Evolutionary conservation across 306 rosid genomes (phyloP).

Genomic region (Ochetophila trinervis): DNA sequence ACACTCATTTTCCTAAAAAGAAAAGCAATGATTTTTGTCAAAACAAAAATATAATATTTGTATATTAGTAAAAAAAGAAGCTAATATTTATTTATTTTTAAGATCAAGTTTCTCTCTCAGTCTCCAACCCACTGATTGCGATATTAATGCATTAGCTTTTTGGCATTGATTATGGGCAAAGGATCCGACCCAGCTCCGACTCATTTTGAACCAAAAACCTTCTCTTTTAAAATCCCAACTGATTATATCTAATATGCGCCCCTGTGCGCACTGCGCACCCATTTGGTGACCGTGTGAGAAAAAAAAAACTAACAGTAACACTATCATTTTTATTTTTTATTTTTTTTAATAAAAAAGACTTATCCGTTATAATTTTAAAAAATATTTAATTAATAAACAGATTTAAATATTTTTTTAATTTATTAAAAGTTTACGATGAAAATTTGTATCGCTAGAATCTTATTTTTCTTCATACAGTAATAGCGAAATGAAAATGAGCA

Average conservation of each 20-base stretch:
- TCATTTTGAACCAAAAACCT: background rate
- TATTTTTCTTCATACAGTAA: too few relatives aligned
- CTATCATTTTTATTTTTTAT: too few relatives aligned
- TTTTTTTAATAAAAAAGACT: too few relatives aligned
- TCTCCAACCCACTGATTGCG: conserved; percentile 36
- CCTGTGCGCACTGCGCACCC: conserved; percentile 45
- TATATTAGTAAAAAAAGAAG: background rate
- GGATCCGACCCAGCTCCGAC: conserved; percentile 7
- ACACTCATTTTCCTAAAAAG: conserved; percentile 12
- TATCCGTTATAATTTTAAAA: too few relatives aligned
- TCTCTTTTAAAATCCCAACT: background rate
- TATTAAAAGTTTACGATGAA: too few relatives aligned
- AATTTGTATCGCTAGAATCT: too few relatives aligned
- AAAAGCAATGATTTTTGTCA: conserved; percentile 4
- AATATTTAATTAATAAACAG: too few relatives aligned
- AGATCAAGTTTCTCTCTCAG: conserved; percentile 26
- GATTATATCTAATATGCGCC: background rate
- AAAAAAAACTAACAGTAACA: too few relatives aligned
- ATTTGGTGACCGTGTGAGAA: too few relatives aligned
- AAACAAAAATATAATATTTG: background rate
- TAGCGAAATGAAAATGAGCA: too few relatives aligned
- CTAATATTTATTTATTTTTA: background rate
- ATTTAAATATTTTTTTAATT: too few relatives aligned
- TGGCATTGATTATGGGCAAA: conserved; percentile 30
- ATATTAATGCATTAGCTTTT: conserved; percentile 33